Percentiles rank a stretch among this genome's conserved stretches.
phyloP scores from a whole-genome alignment of 2,329 filamentous ascomycete genomes.

The Sodiomyces alkalinus region DNA sequence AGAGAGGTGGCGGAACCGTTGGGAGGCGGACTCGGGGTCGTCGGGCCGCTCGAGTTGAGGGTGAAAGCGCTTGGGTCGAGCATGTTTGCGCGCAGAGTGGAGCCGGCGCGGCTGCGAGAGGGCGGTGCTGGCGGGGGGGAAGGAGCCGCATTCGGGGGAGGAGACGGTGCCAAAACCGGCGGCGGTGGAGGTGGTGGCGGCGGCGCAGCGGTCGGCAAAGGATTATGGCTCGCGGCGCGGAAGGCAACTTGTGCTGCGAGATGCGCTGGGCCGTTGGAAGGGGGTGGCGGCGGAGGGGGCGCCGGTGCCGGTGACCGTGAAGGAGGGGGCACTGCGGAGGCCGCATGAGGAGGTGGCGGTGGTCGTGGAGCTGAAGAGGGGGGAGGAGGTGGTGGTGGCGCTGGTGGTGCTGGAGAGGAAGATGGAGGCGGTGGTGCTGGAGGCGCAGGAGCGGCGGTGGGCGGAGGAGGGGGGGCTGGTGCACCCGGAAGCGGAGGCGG shows the following conservation, averaged over 20 bases:
- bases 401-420: slow-evolving; percentile 25
- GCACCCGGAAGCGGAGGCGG: slow-evolving; percentile 19
- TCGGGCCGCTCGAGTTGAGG: slow-evolving; percentile 43
- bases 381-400: slow-evolving; percentile 23
- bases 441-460: slow-evolving; percentile 17
- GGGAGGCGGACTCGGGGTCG: slow-evolving; percentile 27
- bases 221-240: slow-evolving; percentile 12
- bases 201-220: slow-evolving; percentile 19
- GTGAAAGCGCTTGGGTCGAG: slow-evolving; percentile 68
- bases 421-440: slow-evolving; percentile 22
- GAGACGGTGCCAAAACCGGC: slow-evolving; percentile 21
- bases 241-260: slow-evolving; percentile 29
- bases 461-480: slow-evolving; percentile 17
- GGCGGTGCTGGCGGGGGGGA: slow-evolving; percentile 17
- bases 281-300: slow-evolving; percentile 17
- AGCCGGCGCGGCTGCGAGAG: slow-evolving; percentile 23
- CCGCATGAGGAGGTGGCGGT: slow-evolving; percentile 21
- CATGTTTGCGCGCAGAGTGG: slow-evolving; percentile 42
- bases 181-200: slow-evolving; percentile 21
- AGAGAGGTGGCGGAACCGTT: slow-evolving; percentile 14
- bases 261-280: slow-evolving; percentile 17
- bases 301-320: slow-evolving; percentile 18
- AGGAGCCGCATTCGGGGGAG: slow-evolving; percentile 21
- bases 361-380: slow-evolving; percentile 28
- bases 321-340: slow-evolving; percentile 20